Evolutionary conservation across 495 filamentous ascomycete genomes (phyloP), one percentile per base, ranked within the genome.

Genomic region (Penicillium dipodomyicola): DNA sequence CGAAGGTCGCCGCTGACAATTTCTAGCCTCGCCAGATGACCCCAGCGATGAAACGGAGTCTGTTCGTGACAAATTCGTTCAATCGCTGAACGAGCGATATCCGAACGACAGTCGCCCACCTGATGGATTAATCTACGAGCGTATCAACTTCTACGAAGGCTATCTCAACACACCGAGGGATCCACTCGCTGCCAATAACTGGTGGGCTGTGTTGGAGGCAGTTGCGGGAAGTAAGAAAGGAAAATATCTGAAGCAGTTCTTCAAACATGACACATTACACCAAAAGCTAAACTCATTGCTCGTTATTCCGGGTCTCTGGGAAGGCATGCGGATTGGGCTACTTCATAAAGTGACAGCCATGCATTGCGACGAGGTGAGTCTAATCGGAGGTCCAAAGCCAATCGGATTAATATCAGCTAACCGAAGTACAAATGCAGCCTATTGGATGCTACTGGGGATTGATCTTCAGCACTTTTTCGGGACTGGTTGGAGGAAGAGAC

Each of bases 331-430:
- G 15, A 62, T 62, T 44, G 41, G 60, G n/a, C 10, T 58, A 2
- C 23, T 62, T 14, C 47, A 62, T 41, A 62, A 62, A 35, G 5
- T 62, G 22, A 44, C 14, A 14, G 56, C 60, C 1, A 62, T 63
- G 43, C 19, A 49, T 5, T 63, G 52, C 41, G 52, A 59, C 46
- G 48, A 63, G 56, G 60, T 62, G 22, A 20, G 56, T 47, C 8
- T 17, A 55, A 12, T 5, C 2, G 20, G 20, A 20, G 2, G 20
- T n/a, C n/a, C n/a, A n/a, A n/a, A n/a, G n/a, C n/a, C n/a, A n/a
- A n/a, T n/a, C n/a, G n/a, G n/a, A n/a, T n/a, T n/a, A n/a, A n/a
- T n/a, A n/a, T n/a, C n/a, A n/a, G n/a, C n/a, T n/a, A n/a, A n/a
- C n/a, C n/a, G n/a, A n/a, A n/a, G n/a, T n/a, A n/a, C n/a, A n/a